A percentile compares a stretch with the other conserved stretches of the same genome.
Evolutionary conservation across 2,329 filamentous ascomycete species (phyloP).

Genomic region (Aspergillus phoenicis): DNA sequence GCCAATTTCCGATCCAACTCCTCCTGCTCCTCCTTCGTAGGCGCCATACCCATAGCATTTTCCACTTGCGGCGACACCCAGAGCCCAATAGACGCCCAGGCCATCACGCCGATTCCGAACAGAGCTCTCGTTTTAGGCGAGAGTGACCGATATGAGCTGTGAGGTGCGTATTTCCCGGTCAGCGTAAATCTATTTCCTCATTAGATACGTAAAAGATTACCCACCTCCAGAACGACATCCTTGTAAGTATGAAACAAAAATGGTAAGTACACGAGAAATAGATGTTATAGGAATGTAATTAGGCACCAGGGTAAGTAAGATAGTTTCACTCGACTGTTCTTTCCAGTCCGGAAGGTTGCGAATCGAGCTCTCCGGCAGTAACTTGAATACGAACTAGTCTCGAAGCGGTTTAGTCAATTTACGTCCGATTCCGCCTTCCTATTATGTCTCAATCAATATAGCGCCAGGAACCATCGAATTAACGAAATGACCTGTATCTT

Average conservation of each 20-base stretch:
- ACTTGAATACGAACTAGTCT: background rate
- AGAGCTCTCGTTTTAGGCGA: slow-evolving; percentile 69
- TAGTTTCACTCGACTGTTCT: background rate
- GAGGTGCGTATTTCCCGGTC: background rate
- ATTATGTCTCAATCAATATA: slow-evolving; percentile 1
- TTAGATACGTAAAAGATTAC: background rate
- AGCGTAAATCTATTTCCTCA: background rate
- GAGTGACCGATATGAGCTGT: slow-evolving; percentile 71
- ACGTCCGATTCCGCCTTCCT: slow-evolving; percentile 3
- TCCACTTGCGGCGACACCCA: slow-evolving; percentile 73
- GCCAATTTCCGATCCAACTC: slow-evolving; percentile 56
- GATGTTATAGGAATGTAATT: background rate
- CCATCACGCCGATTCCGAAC: slow-evolving; percentile 73
- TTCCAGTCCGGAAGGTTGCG: background rate
- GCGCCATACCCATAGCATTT: slow-evolving; percentile 69
- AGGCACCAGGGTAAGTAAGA: background rate
- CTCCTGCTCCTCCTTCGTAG: slow-evolving; percentile 72
- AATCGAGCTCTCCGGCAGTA: background rate
- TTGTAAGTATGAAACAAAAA: background rate
- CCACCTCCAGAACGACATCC: slow-evolving; percentile 46
- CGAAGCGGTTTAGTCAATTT: background rate
- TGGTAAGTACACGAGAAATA: background rate
- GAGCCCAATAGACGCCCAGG: slow-evolving; percentile 75
- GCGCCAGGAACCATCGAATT: slow-evolving; percentile 3
- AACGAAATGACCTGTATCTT: background rate